Evolutionary conservation across 2,329 filamentous ascomycete species (phyloP).

Genomic region (Fusarium praegraminearum): DNA sequence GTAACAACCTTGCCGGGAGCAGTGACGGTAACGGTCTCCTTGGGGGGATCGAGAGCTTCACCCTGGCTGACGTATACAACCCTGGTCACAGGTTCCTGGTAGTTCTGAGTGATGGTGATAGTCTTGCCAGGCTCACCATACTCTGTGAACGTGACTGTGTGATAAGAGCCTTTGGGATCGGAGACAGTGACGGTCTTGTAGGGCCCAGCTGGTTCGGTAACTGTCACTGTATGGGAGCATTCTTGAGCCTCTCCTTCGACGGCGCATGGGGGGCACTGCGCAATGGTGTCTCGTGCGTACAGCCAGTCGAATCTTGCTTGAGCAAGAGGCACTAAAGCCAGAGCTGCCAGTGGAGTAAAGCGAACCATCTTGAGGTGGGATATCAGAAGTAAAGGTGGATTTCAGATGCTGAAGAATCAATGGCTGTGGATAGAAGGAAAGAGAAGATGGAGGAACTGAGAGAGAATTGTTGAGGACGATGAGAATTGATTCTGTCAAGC

Average conservation of each 20-base stretch:
- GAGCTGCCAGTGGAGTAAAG: slow-evolving; percentile 41
- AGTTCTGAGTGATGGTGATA: slow-evolving; percentile 32
- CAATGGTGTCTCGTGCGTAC: slow-evolving; percentile 30
- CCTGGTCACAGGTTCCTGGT: slow-evolving; percentile 31
- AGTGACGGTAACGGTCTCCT: slow-evolving; percentile 49
- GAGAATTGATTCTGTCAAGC: background rate
- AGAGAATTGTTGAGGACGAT: slow-evolving; percentile 21
- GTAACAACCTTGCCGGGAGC: slow-evolving; percentile 43
- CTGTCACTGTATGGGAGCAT: slow-evolving; percentile 44
- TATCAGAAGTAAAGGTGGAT: background rate
- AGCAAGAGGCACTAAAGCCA: slow-evolving; percentile 46
- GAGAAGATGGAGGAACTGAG: background rate
- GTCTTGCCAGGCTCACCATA: slow-evolving; percentile 23
- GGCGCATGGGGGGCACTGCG: slow-evolving; percentile 50
- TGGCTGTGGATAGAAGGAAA: background rate
- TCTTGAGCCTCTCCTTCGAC: slow-evolving; percentile 25
- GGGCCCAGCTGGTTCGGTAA: slow-evolving; percentile 40
- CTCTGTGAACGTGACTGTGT: slow-evolving; percentile 38
- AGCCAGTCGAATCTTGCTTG: slow-evolving; percentile 46
- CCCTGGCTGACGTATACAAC: slow-evolving; percentile 41
- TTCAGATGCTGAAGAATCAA: background rate
- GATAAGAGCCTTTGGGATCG: slow-evolving; percentile 25
- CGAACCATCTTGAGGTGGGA: slow-evolving; percentile 44
- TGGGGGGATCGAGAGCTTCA: slow-evolving; percentile 28
- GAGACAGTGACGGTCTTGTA: slow-evolving; percentile 38